Base-by-base conservation (phyloP, 768 basidiomycete species). In the Calvatia gigantea region DNA sequence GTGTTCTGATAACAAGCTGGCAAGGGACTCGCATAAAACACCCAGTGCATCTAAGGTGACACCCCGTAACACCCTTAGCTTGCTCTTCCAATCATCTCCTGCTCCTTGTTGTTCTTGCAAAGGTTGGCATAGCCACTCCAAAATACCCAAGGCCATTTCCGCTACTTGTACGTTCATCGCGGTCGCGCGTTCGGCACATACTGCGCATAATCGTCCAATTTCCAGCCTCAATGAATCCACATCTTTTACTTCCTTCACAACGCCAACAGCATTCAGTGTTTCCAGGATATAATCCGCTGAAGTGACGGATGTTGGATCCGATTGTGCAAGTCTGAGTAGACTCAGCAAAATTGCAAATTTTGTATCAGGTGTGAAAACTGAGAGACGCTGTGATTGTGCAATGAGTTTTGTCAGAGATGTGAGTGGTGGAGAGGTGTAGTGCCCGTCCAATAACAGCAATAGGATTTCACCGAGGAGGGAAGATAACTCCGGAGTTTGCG, bases 61-160 rank as follows among this genome's bases (percentile, higher is more conserved):
- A 7, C 80, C 79, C 9, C 67, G 73, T 7, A 88, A 71, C 19
- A 75, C 74, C n/a, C 65, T 67, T 15, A 81, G 71, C 38, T 74
- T 76, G 43, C 73, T 64, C 6, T 76, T 25, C 41, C 41, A 42
- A 17, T 42, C 41, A 4, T 23, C 41, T 23, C 41, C 70, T 4
- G 19, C 41, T 23, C 41, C 70, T 4, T 70, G 71, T 41, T 79
- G 77, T 3, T 72, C 65, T 11, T 72, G 17, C 51, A 15, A 19
- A 23, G 12, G 6, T 23, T 28, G n/a, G 7, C 42, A 61, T n/a
- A 85, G 70, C 84, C 85, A 87, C 51, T 76, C 71, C n/a, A 88
- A 70, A 1, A 82, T 69, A 3, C 73, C 65, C 15, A 84, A 62
- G 7, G 77, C 57, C 5, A 62, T 63, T 21, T 72, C 71, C 12